Percentiles rank a stretch among this genome's conserved stretches.
These are phyloP conservation scores for Aspergillus homomorphus DNA, from an alignment of 495 filamentous ascomycete genomes.

Conservation along the genomic window DNA sequence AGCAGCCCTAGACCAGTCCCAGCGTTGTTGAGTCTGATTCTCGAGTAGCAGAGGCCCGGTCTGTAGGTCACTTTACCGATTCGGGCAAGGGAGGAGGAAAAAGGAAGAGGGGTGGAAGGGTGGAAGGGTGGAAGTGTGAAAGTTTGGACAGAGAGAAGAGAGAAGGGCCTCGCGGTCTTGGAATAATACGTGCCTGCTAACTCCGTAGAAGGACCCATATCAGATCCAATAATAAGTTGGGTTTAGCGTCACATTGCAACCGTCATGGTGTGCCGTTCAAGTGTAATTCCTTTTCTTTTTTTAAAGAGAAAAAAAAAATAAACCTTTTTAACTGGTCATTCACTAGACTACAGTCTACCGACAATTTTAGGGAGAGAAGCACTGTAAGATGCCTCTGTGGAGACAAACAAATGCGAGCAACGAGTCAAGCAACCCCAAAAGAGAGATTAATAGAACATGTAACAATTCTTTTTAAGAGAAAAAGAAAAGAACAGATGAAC, in stretches of 20 bases:
- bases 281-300: constrained; percentile 12
- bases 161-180: constrained; percentile 21
- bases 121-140: constrained; percentile 10
- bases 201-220: constrained; percentile 32
- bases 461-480: neutral
- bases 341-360: neutral
- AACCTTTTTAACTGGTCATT: constrained; percentile 9
- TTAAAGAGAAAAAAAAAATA: too few relatives aligned
- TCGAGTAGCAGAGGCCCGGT: too few relatives aligned
- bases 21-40: constrained; percentile 12
- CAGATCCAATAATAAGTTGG: constrained; percentile 41
- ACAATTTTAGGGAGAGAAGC: neutral
- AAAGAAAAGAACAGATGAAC: neutral
- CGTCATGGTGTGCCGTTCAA: constrained; percentile 26
- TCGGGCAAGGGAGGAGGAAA: constrained; percentile 15
- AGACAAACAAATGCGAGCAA: constrained; percentile 15
- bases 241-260: constrained; percentile 41
- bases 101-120: constrained; percentile 17
- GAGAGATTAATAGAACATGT: neutral
- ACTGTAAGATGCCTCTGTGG: neutral
- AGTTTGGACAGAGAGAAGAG: constrained; percentile 16
- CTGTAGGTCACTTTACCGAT: constrained; percentile 7
- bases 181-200: constrained; percentile 18
- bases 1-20: constrained; percentile 20
- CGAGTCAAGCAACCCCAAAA: neutral